These are phyloP conservation scores for Colletotrichum lupini DNA, from an alignment of 2,329 filamentous ascomycete species.

Conservation along the genomic window DNA sequence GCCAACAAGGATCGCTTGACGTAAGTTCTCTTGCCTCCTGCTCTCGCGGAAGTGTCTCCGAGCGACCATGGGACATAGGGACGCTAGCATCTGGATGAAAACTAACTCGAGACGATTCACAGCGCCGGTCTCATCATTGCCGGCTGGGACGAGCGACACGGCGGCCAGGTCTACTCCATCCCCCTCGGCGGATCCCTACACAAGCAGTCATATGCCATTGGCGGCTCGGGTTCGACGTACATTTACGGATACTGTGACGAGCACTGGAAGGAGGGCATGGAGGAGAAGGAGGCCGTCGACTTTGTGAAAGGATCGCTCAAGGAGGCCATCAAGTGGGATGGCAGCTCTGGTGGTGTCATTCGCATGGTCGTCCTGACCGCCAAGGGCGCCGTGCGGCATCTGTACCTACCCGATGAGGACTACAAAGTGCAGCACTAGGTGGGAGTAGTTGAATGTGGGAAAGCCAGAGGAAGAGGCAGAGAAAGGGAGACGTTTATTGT, in stretches of 20 bases:
- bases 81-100: neutral
- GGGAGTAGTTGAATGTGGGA: conserved; percentile 43
- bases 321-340: conserved; percentile 99
- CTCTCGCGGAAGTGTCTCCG: neutral
- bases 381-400: conserved; percentile 88
- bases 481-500: neutral
- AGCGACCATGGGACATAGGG: neutral
- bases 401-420: conserved; percentile 93
- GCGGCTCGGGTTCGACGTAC: conserved; percentile 96
- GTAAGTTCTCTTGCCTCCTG: conserved; percentile 60
- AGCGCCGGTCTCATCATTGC: conserved; percentile 98
- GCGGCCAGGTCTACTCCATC: conserved; percentile 97
- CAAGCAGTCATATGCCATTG: conserved; percentile 96
- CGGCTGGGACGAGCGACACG: conserved; percentile 95
- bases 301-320: conserved; percentile 93
- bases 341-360: conserved; percentile 97
- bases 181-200: conserved; percentile 95
- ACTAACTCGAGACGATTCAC: conserved; percentile 1
- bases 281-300: conserved; percentile 85
- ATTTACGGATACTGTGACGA: conserved; percentile 99
- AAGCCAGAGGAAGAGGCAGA: conserved; percentile 36
- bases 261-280: conserved; percentile 96
- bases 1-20: conserved; percentile 94
- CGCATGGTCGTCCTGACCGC: conserved; percentile 96
- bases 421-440: conserved; percentile 77